Conservation (phyloP, 192 early-diverging fungal species). For the Coemansia asiatica region DNA sequence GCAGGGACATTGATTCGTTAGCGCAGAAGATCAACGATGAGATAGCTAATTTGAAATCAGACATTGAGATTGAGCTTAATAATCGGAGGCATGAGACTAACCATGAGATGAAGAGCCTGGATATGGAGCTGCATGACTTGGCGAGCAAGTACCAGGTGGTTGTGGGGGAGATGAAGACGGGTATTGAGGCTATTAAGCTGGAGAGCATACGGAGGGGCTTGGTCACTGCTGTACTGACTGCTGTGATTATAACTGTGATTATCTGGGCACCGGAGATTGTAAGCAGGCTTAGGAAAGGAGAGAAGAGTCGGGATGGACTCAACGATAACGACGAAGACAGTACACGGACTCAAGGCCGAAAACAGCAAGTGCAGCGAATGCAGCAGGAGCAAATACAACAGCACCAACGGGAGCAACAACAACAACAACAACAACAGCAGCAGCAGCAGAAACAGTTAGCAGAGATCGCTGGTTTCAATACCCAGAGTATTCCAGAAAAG, state of each 20-base stretch:
- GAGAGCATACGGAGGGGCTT: constrained; percentile 79
- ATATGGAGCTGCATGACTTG: constrained; percentile 78
- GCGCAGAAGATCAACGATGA: constrained; percentile 76
- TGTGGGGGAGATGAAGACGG: constrained; percentile 80
- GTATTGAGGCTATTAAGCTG: constrained; percentile 85
- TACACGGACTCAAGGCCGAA: too few relatives aligned
- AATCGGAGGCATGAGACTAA: constrained; percentile 81
- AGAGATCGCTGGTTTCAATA: too few relatives aligned
- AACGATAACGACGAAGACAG: too few relatives aligned
- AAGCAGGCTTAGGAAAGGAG: not conserved
- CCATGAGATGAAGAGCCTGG: constrained; percentile 75
- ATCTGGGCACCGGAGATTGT: constrained; percentile 39
- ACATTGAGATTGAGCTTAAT: constrained; percentile 90
- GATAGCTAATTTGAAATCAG: constrained; percentile 72
- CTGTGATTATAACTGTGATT: constrained; percentile 28
- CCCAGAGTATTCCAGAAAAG: not conserved
- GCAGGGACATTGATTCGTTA: constrained; percentile 77
- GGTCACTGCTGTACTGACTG: constrained; percentile 40
- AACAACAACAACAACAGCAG: too few relatives aligned
- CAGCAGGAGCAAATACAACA: too few relatives aligned
- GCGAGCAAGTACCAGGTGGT: constrained; percentile 83
- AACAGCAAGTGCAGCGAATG: too few relatives aligned
- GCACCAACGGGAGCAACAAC: too few relatives aligned
- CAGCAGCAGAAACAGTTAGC: too few relatives aligned
- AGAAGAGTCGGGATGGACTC: not conserved